These are phyloP conservation scores for Babesia divergens DNA, from an alignment of 169 alveolate species.

Conservation along the genomic window DNA sequence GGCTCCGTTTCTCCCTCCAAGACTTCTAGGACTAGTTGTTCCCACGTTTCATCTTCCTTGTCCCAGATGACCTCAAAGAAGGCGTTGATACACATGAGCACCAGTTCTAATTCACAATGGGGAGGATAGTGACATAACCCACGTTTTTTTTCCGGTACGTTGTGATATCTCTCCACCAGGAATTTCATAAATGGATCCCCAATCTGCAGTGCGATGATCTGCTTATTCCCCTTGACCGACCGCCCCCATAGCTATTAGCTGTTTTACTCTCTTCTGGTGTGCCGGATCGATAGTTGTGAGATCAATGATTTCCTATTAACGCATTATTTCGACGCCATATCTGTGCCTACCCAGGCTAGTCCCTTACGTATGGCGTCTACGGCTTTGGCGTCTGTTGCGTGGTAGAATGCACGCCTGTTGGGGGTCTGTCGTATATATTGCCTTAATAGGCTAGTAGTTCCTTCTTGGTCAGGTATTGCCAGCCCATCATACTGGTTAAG, in stretches of 20 bases:
- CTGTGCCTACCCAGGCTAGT: conserved; percentile 41
- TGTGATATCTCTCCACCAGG: conserved; percentile 16
- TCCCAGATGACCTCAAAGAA: conserved; percentile 60
- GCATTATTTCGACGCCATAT: background rate
- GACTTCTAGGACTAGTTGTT: conserved; percentile 6
- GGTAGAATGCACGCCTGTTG: conserved; percentile 27
- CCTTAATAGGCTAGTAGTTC: conserved; percentile 24
- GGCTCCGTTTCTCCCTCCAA: conserved; percentile 37
- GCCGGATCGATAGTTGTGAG: conserved; percentile 27
- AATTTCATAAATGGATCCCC: conserved; percentile 48
- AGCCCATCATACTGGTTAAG: conserved; percentile 15
- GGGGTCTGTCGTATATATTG: conserved; percentile 30
- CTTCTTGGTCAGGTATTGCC: conserved; percentile 6
- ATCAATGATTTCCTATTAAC: conserved; percentile 46
- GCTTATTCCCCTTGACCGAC: no score
- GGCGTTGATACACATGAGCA: conserved; percentile 31
- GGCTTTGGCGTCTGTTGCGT: conserved; percentile 51
- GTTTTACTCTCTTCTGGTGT: conserved; percentile 20
- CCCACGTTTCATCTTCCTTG: conserved; percentile 36
- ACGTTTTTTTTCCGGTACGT: conserved; percentile 45
- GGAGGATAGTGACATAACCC: background rate
- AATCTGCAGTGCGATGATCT: no score
- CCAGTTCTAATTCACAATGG: background rate
- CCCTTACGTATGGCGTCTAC: conserved; percentile 10
- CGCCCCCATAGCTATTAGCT: conserved; percentile 10